A percentile compares a stretch with the other conserved stretches of the same genome.
These are phyloP conservation scores for Tephrocybe sp. DNA, from an alignment of 768 basidiomycete species.

Conservation along the genomic window DNA sequence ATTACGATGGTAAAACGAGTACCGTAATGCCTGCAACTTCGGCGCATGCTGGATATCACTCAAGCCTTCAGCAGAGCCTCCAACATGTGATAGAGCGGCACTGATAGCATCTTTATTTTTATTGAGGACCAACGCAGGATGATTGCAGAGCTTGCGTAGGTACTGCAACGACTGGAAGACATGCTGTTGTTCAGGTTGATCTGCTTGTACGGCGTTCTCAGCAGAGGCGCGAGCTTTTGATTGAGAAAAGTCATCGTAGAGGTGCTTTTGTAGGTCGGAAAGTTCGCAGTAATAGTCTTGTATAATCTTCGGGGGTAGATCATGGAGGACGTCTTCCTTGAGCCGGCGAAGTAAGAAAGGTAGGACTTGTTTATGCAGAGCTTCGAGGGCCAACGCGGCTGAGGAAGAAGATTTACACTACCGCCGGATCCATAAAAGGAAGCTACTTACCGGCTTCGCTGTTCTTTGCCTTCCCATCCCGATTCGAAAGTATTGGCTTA, in stretches of 20 bases:
- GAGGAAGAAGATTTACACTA: not conserved
- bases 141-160: conserved; percentile 95
- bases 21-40: conserved; percentile 90
- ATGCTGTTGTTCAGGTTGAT: conserved; percentile 62
- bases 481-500: conserved; percentile 91
- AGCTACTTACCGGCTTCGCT: conserved; percentile 81
- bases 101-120: conserved; percentile 57
- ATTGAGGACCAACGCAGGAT: conserved; percentile 90
- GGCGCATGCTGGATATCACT: conserved; percentile 90
- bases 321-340: conserved; percentile 95
- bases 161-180: conserved; percentile 98
- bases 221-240: conserved; percentile 67
- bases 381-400: conserved; percentile 94
- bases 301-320: conserved; percentile 98
- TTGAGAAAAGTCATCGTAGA: conserved; percentile 92
- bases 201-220: conserved; percentile 59
- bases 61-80: conserved; percentile 44
- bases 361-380: conserved; percentile 97
- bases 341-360: conserved; percentile 94
- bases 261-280: conserved; percentile 87
- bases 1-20: conserved; percentile 11
- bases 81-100: conserved; percentile 54
- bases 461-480: conserved; percentile 93
- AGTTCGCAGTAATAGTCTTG: conserved; percentile 99
- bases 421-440: not conserved